Percentiles rank a stretch among this genome's conserved stretches.
Evolutionary conservation across 2,329 filamentous ascomycete species (phyloP).

Genomic region (Berkeleyomyces basicola): DNA sequence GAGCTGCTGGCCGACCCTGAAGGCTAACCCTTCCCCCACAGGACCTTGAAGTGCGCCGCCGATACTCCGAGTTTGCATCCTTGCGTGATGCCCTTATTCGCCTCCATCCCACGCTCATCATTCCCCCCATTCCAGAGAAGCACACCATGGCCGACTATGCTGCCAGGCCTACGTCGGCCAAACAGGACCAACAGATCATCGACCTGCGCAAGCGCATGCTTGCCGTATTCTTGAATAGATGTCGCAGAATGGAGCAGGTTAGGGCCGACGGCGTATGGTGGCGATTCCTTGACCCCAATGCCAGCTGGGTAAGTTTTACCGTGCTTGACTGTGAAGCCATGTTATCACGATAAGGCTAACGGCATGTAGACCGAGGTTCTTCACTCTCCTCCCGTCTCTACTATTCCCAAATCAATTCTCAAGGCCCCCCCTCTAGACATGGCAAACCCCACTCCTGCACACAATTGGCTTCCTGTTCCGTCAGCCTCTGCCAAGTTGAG

Average conservation of each 20-base stretch:
- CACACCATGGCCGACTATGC: conserved; percentile 98
- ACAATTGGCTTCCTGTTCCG: conserved; percentile 76
- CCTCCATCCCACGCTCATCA: conserved; percentile 84
- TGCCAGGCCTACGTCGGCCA: conserved; percentile 92
- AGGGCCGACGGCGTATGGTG: conserved; percentile 91
- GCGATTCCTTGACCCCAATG: conserved; percentile 94
- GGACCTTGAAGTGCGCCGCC: conserved; percentile 86
- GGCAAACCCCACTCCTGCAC: conserved; percentile 77
- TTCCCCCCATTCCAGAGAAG: conserved; percentile 96
- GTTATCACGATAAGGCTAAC: conserved; percentile 15
- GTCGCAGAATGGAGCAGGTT: conserved; percentile 80
- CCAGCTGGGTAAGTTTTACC: conserved; percentile 64
- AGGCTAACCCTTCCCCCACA: conserved; percentile 23
- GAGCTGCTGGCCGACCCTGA: background rate
- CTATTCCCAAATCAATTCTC: conserved; percentile 82
- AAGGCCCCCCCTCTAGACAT: conserved; percentile 91
- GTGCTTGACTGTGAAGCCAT: conserved; percentile 8
- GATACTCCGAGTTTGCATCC: conserved; percentile 94
- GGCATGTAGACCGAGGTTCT: conserved; percentile 71
- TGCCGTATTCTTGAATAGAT: conserved; percentile 85
- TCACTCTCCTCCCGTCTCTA: conserved; percentile 75
- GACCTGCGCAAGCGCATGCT: conserved; percentile 95
- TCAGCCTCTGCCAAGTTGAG: conserved; percentile 66
- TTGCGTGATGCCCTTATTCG: conserved; percentile 75
- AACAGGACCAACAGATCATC: conserved; percentile 93